A percentile compares a stretch with the other conserved stretches of the same genome.
These are phyloP conservation scores for Priceomyces haplophilus DNA, from an alignment of 805 yeast genomes.

Conservation along the genomic window DNA sequence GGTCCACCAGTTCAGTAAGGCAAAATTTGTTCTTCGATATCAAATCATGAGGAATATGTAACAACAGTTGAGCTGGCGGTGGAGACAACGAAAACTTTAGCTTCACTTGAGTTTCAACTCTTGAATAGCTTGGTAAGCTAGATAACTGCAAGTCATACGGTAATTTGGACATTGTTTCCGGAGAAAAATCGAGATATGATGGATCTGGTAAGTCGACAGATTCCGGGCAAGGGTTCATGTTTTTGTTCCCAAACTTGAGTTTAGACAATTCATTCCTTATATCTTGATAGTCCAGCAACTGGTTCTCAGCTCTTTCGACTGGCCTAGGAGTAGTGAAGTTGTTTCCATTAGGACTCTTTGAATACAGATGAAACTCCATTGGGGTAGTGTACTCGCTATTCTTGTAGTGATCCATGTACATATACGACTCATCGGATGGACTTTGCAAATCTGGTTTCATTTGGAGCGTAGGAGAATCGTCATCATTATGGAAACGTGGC, in stretches of 20 bases:
- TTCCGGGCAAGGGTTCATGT: slow-evolving; percentile 36
- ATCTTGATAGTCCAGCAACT: slow-evolving; percentile 24
- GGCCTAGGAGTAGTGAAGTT: slow-evolving; percentile 1
- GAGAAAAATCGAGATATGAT: slow-evolving; percentile 37
- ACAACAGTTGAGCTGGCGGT: slow-evolving; percentile 66
- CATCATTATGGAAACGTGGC: slow-evolving; percentile 4
- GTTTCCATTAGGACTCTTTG: slow-evolving; percentile 6
- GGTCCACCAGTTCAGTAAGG: slow-evolving; percentile 49
- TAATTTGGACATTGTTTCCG: slow-evolving; percentile 31
- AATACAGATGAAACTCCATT: slow-evolving; percentile 6
- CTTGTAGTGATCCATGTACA: background rate
- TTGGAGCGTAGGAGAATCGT: background rate
- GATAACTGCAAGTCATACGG: slow-evolving; percentile 52
- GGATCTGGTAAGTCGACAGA: slow-evolving; percentile 30
- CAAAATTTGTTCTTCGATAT: slow-evolving; percentile 85
- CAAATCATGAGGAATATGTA: slow-evolving; percentile 84
- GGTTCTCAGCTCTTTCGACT: slow-evolving; percentile 2
- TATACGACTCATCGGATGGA: slow-evolving; percentile 2
- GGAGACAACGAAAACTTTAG: slow-evolving; percentile 67
- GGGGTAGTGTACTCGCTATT: slow-evolving; percentile 18
- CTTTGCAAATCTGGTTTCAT: background rate
- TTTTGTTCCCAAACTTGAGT: slow-evolving; percentile 50
- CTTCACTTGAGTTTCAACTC: slow-evolving; percentile 96
- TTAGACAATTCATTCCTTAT: slow-evolving; percentile 50
- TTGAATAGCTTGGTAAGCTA: slow-evolving; percentile 73